These are phyloP conservation scores for Mycena epipterygia DNA, from an alignment of 768 basidiomycete genomes.

Conservation along the genomic window DNA sequence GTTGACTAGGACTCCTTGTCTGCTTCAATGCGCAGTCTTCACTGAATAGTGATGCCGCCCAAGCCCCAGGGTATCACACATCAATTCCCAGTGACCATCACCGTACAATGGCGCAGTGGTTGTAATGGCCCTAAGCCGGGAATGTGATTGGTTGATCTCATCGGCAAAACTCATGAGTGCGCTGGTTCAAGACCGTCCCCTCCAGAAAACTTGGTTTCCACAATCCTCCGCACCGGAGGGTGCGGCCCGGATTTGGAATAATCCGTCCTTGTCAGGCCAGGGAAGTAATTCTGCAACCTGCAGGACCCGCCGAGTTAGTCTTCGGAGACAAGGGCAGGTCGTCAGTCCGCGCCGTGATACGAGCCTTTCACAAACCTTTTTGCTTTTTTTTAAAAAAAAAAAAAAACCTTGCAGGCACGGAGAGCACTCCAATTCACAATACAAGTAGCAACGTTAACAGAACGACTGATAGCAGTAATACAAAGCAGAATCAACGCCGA, in stretches of 20 bases:
- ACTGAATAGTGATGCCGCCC: too few species aligned
- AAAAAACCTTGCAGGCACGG: too few species aligned
- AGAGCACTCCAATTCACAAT: too few species aligned
- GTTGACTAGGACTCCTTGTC: background rate
- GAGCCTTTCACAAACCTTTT: constrained; percentile 87
- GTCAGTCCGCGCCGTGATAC: constrained; percentile 86
- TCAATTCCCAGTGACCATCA: constrained; percentile 17
- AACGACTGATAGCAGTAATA: background rate
- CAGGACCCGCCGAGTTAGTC: constrained; percentile 93
- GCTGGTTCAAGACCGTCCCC: constrained; percentile 95
- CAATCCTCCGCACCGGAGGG: constrained; percentile 76
- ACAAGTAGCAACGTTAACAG: too few species aligned
- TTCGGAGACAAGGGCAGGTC: constrained; percentile 89
- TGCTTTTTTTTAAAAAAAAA: constrained; percentile 34
- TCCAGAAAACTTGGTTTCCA: constrained; percentile 95
- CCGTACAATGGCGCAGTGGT: constrained; percentile 72
- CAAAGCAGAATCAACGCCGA: background rate
- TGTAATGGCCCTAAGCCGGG: constrained; percentile 87
- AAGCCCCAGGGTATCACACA: too few species aligned
- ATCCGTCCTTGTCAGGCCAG: constrained; percentile 87
- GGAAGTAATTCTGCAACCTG: constrained; percentile 95
- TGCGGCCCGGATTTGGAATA: constrained; percentile 81
- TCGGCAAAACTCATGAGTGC: constrained; percentile 76
- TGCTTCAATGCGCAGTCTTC: background rate
- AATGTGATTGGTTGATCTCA: constrained; percentile 79